Evolutionary conservation across 2,329 filamentous ascomycete species (phyloP).

Genomic region (Ceratocystis diversiconidia): DNA sequence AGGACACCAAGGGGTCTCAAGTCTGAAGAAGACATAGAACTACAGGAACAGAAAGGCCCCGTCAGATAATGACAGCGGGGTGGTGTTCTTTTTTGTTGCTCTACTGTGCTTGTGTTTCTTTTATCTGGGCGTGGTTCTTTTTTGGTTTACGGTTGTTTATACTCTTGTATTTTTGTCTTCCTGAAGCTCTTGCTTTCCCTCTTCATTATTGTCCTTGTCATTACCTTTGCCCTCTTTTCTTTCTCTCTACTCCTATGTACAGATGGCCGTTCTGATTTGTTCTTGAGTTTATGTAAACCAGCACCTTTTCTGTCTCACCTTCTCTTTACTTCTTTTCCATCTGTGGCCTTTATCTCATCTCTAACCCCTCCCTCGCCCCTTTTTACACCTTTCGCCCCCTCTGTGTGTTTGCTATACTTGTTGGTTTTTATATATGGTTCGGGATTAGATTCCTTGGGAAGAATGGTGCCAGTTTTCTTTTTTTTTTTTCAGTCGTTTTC

Average conservation of each 20-base stretch:
- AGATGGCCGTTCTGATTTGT: background rate
- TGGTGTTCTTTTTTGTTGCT: constrained; percentile 8
- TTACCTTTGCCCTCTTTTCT: background rate
- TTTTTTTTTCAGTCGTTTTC: background rate
- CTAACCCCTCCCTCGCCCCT: background rate
- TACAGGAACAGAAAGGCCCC: constrained; percentile 32
- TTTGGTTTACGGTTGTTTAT: constrained; percentile 9
- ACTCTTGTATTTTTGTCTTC: background rate
- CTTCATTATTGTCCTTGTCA: background rate
- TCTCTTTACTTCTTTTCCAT: background rate
- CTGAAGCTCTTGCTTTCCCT: background rate
- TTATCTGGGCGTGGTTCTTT: background rate
- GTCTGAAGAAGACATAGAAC: constrained; percentile 35
- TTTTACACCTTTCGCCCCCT: background rate
- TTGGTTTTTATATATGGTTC: constrained; percentile 10
- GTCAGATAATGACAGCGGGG: constrained; percentile 19
- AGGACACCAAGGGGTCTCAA: constrained; percentile 28
- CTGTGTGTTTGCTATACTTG: constrained; percentile 3
- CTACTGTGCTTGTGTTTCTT: constrained; percentile 1
- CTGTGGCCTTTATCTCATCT: background rate
- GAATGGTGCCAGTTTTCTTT: background rate
- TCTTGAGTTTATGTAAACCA: background rate
- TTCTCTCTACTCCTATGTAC: background rate
- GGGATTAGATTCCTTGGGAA: constrained; percentile 6
- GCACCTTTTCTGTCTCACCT: background rate